Evolutionary conservation across 2,329 filamentous ascomycete species (phyloP), one percentile per base, ranked within the genome.

Genomic region (Thermothelomyces thermophilus): DNA sequence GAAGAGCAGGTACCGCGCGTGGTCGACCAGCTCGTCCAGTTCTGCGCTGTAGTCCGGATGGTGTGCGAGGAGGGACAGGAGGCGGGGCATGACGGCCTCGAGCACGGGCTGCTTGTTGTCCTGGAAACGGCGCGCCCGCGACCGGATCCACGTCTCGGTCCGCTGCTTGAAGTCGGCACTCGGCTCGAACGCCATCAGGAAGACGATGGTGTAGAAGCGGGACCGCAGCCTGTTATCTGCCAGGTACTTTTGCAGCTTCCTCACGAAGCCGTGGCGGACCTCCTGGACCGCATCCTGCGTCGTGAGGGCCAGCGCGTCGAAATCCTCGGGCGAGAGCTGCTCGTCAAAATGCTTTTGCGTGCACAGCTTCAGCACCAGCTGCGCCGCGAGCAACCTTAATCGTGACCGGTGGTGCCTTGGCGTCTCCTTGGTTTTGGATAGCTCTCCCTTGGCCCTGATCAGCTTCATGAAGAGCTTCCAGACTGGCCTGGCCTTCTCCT

Each of bases 141-240:
- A 91, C 45, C 87, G 84, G 44, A 97, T 81, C 90, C 93, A 98
- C 0, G 88, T 95, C 54, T 87, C 80, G 3, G 88, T 84, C 36
- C 84, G 81, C 43, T 80, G 81, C 64, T 84, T 87, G 64, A 95
- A 79, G 14, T 80, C 77, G n/a, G 71, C 64, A 33, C 82, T 78
- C 0, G 91, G 93, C 68, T 98, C 93, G 64, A 93, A 96, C 1
- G 93, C 91, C 28, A 90, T 85, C 37, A 97, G 72, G 70, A 96
- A 97, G 5, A 95, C 76, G 35, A 95, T 84, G 0, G 88, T 86
- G 66, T 95, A 93, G 74, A 94, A 98, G 9, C 91, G 83, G 11
- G 77, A 72, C 1, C 81, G 76, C 2, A 95, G 75, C 58, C 77
- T 82, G 48, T 78, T 79, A 46, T 85, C 80, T 9, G 86, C 86